Conservation (phyloP, 2,329 filamentous ascomycete species). For the Fusarium sterilihyphosum region DNA sequence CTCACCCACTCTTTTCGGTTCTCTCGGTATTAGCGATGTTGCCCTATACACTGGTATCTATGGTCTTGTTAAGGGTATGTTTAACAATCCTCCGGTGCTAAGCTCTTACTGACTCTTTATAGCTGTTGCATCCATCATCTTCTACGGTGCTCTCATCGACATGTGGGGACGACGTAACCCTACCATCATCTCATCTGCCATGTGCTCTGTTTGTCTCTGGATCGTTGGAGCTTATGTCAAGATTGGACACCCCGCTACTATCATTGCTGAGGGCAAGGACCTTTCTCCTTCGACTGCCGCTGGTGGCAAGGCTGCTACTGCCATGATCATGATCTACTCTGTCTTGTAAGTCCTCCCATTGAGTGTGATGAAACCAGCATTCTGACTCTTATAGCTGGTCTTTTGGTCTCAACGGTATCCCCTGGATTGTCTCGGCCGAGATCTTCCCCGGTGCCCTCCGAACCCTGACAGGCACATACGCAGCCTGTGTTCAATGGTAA, state of each 20-base stretch:
- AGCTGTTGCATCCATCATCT: conserved; percentile 54
- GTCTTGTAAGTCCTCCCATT: conserved; percentile 55
- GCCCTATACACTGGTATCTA: conserved; percentile 62
- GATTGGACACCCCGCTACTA: conserved; percentile 58
- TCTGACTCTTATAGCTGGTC: conserved; percentile 49
- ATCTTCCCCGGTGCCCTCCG: conserved; percentile 57
- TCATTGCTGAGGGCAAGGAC: conserved; percentile 54
- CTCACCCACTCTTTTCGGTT: conserved; percentile 53
- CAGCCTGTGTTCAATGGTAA: conserved; percentile 53
- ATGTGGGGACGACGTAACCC: conserved; percentile 52
- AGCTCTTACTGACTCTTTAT: background rate
- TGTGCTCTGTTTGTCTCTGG: conserved; percentile 60
- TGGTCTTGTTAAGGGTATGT: conserved; percentile 53
- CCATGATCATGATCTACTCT: conserved; percentile 64
- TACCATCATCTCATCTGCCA: conserved; percentile 58
- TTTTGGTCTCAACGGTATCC: conserved; percentile 57
- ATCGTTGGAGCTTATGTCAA: conserved; percentile 64
- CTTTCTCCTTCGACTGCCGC: conserved; percentile 54
- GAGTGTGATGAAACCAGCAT: rapidly evolving
- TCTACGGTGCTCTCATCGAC: conserved; percentile 53
- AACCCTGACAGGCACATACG: conserved; percentile 53
- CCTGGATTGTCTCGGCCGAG: conserved; percentile 57
- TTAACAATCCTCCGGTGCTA: rapidly evolving
- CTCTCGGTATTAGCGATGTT: conserved; percentile 57
- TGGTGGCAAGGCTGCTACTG: conserved; percentile 63